phyloP scores from a whole-genome alignment of 163 green algal species.

The Chlamydomonas reinhardtii region DNA sequence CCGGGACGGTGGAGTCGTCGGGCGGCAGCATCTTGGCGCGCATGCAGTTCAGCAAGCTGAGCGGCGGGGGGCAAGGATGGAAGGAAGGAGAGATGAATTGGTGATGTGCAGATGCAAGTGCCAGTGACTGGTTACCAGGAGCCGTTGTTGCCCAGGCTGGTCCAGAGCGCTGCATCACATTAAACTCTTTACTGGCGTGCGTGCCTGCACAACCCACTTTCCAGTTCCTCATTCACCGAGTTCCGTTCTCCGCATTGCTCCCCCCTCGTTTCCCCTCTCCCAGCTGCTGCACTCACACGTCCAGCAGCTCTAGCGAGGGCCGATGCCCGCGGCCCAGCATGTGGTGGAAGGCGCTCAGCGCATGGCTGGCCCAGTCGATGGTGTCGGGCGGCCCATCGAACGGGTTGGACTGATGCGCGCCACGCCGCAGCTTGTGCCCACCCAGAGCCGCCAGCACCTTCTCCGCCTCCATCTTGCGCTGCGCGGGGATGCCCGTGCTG shows the following conservation, averaged over 20 bases:
- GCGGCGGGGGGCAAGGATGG: neutral
- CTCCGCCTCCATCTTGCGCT: slow-evolving; percentile 51
- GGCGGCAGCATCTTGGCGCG: slow-evolving; percentile 53
- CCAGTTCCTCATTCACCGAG: too few species aligned
- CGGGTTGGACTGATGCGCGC: slow-evolving; percentile 44
- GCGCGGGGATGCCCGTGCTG: neutral
- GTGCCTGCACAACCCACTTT: too few species aligned
- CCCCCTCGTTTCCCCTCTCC: neutral
- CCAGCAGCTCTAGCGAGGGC: slow-evolving; percentile 58
- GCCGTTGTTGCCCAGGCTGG: too few species aligned
- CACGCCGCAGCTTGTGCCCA: slow-evolving; percentile 29
- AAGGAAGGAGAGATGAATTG: neutral
- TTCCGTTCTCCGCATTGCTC: too few species aligned
- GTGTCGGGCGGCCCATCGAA: slow-evolving; percentile 56
- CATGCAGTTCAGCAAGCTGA: slow-evolving; percentile 61
- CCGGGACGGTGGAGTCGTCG: slow-evolving; percentile 1
- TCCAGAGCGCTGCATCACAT: too few species aligned
- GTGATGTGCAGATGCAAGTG: too few species aligned
- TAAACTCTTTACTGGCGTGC: too few species aligned
- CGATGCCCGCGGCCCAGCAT: slow-evolving; percentile 57
- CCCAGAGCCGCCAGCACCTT: slow-evolving; percentile 61
- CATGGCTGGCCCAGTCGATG: slow-evolving; percentile 67
- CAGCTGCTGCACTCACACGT: slow-evolving; percentile 32
- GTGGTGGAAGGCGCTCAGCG: slow-evolving; percentile 67
- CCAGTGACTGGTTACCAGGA: too few species aligned